These are phyloP conservation scores for Urochloa ruziziensis DNA, from an alignment of 176 grass and related monocot genomes.

Conservation along the genomic window DNA sequence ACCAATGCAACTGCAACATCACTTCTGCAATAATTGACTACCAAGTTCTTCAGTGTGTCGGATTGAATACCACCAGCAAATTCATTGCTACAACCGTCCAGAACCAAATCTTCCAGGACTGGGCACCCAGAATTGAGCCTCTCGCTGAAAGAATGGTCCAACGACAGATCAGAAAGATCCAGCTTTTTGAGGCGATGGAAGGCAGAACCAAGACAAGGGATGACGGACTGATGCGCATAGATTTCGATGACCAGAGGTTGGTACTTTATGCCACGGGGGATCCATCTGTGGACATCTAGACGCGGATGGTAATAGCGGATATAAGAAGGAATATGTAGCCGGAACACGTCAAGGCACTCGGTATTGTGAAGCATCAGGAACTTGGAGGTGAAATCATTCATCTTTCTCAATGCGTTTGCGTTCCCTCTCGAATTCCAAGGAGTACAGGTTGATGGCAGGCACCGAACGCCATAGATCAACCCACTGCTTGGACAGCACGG, in stretches of 20 bases:
- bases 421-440: not conserved
- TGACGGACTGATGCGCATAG: not conserved
- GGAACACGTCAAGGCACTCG: not conserved
- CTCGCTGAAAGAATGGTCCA: not conserved
- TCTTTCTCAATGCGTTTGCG: not conserved
- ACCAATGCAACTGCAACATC: not conserved
- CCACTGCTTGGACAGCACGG: not conserved
- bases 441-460: not conserved
- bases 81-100: not conserved
- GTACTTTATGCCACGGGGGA: not conserved
- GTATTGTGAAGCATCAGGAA: not conserved
- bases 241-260: not conserved
- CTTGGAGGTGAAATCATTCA: not conserved
- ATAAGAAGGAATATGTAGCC: too few species aligned
- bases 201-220: not conserved
- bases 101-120: not conserved
- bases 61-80: not conserved
- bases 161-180: not conserved
- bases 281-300: not conserved
- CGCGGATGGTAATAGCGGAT: accelerated
- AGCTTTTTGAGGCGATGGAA: not conserved
- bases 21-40: not conserved
- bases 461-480: not conserved
- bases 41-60: not conserved
- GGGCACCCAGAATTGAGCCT: not conserved